Base-by-base conservation (phyloP, 768 basidiomycete genomes). In the Hirschioporus abietinus region DNA sequence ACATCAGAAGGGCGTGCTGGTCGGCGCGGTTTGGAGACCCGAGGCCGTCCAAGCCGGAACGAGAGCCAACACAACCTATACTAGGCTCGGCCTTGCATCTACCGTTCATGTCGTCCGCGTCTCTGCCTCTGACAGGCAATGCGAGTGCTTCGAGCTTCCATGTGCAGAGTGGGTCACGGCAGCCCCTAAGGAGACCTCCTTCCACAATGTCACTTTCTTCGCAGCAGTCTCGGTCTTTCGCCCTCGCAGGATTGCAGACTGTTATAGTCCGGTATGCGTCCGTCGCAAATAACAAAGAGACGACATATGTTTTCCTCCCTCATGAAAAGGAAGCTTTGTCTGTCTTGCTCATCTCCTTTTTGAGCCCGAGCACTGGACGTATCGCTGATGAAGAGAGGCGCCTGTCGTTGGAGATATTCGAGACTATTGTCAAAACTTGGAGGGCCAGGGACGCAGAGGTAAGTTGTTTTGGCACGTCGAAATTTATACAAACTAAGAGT, bases 331-430 rank as follows among this genome's bases (percentile, higher is more conserved):
- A 86, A 52, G 84, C 90, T 0, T 77, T 90, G 9, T 85, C 86
- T 0, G 81, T 85, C 0, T 75, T 91, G 8, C 75, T 90, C 24
- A 76, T 75, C 7, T 88, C 89, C 0, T 90, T 90, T 68, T 68
- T 85, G 7, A 76, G 75, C 6, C 75, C 72, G 7, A 75, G 79
- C 15, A 73, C 71, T 23, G 77, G 78, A 4, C 65, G 72, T 1
- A 71, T 74, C 35, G 65, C 78, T 3, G 84, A 86, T 27, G 81
- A 85, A 52, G 89, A 91, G 66, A 81, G 82, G 64, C 79, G 78
- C 70, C 76, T 79, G 18, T 83, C 89, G 0, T 74, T 88, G 18
- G 89, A 90, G 64, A 76, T 83, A 0, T 91, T 90, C 69, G 88
- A 90, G 66, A 72, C 84, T 25, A 73, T 86, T 35, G 75, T 81